Evolutionary conservation across 495 filamentous ascomycete genomes (phyloP), one percentile per base, ranked within the genome.

Genomic region (Aspergillus incahuasiensis): DNA sequence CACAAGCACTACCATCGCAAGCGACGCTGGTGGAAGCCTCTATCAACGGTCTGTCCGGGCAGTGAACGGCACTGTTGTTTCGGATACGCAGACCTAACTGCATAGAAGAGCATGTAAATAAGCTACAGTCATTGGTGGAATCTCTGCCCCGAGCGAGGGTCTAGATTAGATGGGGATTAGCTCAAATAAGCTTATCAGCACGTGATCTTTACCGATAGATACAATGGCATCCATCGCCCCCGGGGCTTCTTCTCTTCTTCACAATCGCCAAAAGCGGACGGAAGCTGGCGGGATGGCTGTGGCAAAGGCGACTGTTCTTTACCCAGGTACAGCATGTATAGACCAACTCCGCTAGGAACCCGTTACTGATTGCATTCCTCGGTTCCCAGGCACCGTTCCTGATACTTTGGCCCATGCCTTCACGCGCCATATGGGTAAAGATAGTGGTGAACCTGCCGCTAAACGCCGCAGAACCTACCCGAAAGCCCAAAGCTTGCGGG

Each of bases 31-130:
- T 34, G 68, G 66, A 12, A 40, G 48, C 18, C 41, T 72, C 13
- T 87, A 85, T 61, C 61, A 64, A 16, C 65, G 82, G 35, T 66
- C 75, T 55, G 82, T 83, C 5, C 56, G 63, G 21, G 80, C 82
- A 6, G 64, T 77, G 2, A 84, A 86, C 57, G 72, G 73, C 1
- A 78, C 68, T 11, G 64, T 86, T 21, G 56, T 71, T 28, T 55
- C 49, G 21, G 66, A 73, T 53, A 61, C 56, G 34, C 54, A 70
- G 38, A 30, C 32, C 6, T 35, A 35, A 35, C 32, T 35, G 32
- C 12, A 28, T 28, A 8, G n/a, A n/a, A n/a, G n/a, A n/a, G n/a
- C n/a, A n/a, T n/a, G n/a, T n/a, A n/a, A n/a, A n/a, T n/a, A n/a
- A n/a, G n/a, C 8, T 35, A 12, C 32, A 44, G n/a, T 24, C 41